Evolutionary conservation across 1,284 basidiomycete genomes (phyloP), one percentile per base, ranked within the genome.

Genomic region (Cystobasidiaceae sp.): DNA sequence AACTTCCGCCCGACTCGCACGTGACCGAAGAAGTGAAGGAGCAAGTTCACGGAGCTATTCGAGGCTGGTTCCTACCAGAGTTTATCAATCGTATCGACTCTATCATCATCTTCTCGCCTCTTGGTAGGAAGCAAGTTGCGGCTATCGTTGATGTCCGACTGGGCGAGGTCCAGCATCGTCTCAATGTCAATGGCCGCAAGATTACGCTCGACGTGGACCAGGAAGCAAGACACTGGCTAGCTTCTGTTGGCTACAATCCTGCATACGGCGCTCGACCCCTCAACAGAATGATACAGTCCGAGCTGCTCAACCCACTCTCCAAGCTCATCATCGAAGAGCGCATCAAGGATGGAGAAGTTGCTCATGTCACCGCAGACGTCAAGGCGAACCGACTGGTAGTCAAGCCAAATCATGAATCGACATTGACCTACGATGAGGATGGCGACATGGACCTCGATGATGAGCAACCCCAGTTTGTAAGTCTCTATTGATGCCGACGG

Each of bases 291-390:
- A 96, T 99, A 73, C 93, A 97, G 78, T 86, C 84, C 73, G 91
- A 97, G 76, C 81, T 98, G 50, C 82, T 98, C 72, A 93, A 96
- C 77, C 94, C 94, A 8, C 80, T 98, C 48, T 92, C 91, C 19
- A 81, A 89, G 67, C 83, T 91, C 79, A 83, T 98, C 52, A 84
- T 98, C 50, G 86, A 89, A 39, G 90, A 89, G 41, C 58, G 67
- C 19, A 65, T 74, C 62, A 82, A 85, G 51, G 92, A 97, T 67
- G 87, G 87, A 37, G 92, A 96, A 77, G 81, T 77, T 0, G 88
- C 90, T 7, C 78, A 79, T 37, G 83, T 97, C 60, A 82, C 83
- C 30, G 93, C 92, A 70, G 92, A 98, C 74, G 84, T 87, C 17
- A 85, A 87, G 32, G 83, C 84, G 70, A 97, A 97, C 77, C 84